A percentile compares a stretch with the other conserved stretches of the same genome.
Conservation (phyloP, 2,329 filamentous ascomycete genomes). For the Diaporthe ampelina region DNA sequence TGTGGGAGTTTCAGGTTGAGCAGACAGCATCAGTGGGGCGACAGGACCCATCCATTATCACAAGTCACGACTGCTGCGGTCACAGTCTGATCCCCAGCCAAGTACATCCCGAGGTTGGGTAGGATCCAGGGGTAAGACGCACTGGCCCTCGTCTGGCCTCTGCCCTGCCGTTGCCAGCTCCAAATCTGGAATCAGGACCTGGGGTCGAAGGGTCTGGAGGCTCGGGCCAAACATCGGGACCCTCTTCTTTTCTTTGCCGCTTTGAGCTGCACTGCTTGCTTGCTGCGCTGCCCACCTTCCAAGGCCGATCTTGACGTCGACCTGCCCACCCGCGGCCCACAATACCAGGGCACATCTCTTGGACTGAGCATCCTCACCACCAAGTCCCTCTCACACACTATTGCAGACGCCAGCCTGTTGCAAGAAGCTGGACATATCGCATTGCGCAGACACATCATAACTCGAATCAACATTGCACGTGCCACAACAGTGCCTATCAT, state of each 20-base stretch:
- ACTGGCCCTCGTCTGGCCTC: constrained; percentile 22
- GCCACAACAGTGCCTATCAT: not conserved
- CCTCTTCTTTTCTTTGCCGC: constrained; percentile 29
- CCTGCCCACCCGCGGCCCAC: constrained; percentile 23
- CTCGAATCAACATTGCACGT: not conserved
- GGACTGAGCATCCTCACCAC: constrained; percentile 11
- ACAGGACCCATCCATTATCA: constrained; percentile 13
- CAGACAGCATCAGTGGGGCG: constrained; percentile 17
- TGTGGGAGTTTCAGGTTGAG: constrained; percentile 23
- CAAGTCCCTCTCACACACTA: not conserved
- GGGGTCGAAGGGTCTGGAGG: constrained; percentile 28
- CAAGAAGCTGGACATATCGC: not conserved
- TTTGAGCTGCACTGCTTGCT: constrained; percentile 11
- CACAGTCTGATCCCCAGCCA: constrained; percentile 26
- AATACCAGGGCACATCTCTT: constrained; percentile 26
- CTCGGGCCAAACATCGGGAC: constrained; percentile 25
- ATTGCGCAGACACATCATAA: not conserved
- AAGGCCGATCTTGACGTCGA: constrained; percentile 30
- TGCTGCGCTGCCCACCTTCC: constrained; percentile 14
- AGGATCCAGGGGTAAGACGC: constrained; percentile 27
- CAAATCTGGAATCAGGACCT: constrained; percentile 25
- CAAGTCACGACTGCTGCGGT: constrained; percentile 8
- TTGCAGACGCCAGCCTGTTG: not conserved
- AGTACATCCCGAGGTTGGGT: constrained; percentile 29
- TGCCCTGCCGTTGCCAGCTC: constrained; percentile 27